Base-by-base conservation (phyloP, 495 filamentous ascomycete genomes). In the Xylaria castorea region DNA sequence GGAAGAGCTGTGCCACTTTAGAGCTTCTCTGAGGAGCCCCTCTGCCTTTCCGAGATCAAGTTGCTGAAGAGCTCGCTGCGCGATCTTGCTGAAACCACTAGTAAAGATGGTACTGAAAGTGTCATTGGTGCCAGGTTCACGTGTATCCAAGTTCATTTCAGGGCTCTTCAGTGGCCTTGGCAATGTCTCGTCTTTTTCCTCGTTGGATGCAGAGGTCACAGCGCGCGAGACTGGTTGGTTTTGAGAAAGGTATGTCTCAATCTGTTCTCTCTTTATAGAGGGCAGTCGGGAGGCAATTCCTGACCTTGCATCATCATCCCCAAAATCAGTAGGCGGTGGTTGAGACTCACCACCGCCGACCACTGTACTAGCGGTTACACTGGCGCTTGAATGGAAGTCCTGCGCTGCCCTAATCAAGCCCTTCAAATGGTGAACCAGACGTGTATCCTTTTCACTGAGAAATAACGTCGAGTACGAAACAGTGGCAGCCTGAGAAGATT, bases 311-410 rank as follows among this genome's bases (percentile, higher is more conserved):
- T 73, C 57, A 46, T 69, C 71, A 34, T 73, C 71, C 5, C 63
- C 71, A 25, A 40, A 68, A 40, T 62, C 64, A 44, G 44, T 73
- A 7, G 57, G 64, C 11, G 66, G 64, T 62, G 65, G 40, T n/a
- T 69, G 71, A 9, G 65, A 68, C 18, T 63, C 68, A 18, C 68
- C 44, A 61, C 70, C 60, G 44, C 65, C 65, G 16, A 38, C 44
- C 5, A 68, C 64, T 44, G 71, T 73, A 66, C 71, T 73, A 16
- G 71, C 71, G 48, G 65, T 68, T 27, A 36, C 46, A 48, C 71
- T 73, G 57, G 71, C 71, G 34, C 64, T 73, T 25, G 57, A 57
- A 57, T 73, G 71, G 57, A 73, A 73, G 16, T 73, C 71, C 22
- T 69, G 57, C 8, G 71, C 71, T 18, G 65, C 71, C 46, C 58